Base-by-base conservation (phyloP, 306 rosid genomes). In the Prinsepia uniflora region DNA sequence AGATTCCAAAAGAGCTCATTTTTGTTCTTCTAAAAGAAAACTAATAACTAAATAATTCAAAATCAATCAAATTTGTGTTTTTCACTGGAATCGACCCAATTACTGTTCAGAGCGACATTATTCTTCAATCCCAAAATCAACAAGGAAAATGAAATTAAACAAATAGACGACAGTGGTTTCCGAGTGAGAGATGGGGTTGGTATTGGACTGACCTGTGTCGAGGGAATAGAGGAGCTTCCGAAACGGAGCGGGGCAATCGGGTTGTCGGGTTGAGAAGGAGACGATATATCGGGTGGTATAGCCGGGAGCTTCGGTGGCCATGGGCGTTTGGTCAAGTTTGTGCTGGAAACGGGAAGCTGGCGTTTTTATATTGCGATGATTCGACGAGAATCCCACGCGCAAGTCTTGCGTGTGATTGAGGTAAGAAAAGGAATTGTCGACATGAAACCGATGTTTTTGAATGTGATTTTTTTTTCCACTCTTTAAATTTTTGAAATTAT, bases 251-350 rank as follows among this genome's bases (percentile, higher is more conserved):
- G 53, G 4, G 6, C 43, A 64, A 62, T 64, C 61, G 63, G 71
- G 74, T n/a, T 48, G 5, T 59, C 54, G 76, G 80, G 70, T 65
- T n/a, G 76, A 70, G 10, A 53, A 13, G 34, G 72, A 13, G 43
- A 65, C 14, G 67, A 18, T 36, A 50, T 36, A 67, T 44, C 67
- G 76, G 67, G 69, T 63, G 66, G 72, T 75, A 60, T 80, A 39
- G 56, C 39, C 63, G 72, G 24, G 72, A 72, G 56, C 75, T 71
- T 46, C 71, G 83, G 79, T 68, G 81, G 89, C 89, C 89, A 85
- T 85, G 75, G 45, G 83, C 78, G 69, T 77, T 61, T 70, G 72
- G 42, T 9, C 43, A 55, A 65, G 63, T 5, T 63, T 66, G 18
- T 50, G 24, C n/a, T 63, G 7, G 20, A 12, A 9, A 10, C 11